Evolutionary conservation across 2,329 filamentous ascomycete species (phyloP).

Genomic region (Colletotrichum abscissum): DNA sequence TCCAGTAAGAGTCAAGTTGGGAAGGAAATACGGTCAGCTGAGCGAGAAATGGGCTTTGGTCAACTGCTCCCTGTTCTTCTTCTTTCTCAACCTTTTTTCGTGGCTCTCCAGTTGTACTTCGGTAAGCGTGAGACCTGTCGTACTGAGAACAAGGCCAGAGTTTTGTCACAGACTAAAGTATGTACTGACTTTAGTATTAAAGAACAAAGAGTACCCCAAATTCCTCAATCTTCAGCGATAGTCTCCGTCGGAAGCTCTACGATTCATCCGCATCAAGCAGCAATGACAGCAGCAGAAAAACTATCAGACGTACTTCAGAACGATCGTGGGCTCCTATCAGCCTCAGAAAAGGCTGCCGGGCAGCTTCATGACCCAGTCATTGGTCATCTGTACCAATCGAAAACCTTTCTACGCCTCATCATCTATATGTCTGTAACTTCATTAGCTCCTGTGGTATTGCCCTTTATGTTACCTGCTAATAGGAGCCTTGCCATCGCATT

Average conservation of each 20-base stretch:
- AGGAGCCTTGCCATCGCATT: too few relatives aligned
- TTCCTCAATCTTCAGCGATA: neutral
- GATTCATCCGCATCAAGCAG: neutral
- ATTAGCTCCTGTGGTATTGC: too few relatives aligned
- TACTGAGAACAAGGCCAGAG: neutral
- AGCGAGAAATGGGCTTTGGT: neutral
- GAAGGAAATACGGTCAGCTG: neutral
- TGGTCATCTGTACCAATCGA: neutral
- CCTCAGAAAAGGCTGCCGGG: neutral
- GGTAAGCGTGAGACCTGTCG: neutral
- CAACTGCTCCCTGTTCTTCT: neutral
- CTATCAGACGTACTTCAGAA: neutral
- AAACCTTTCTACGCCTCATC: neutral
- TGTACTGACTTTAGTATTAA: neutral
- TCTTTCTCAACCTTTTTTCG: neutral
- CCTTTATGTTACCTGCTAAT: too few relatives aligned
- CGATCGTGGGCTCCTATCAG: neutral
- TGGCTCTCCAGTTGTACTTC: too few relatives aligned
- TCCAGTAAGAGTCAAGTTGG: too few relatives aligned
- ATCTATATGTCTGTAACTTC: too few relatives aligned
- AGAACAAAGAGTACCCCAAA: neutral
- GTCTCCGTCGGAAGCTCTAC: neutral
- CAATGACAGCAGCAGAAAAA: too few relatives aligned
- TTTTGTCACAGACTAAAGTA: neutral
- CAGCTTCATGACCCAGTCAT: neutral